Conservation (phyloP, 192 early-diverging fungal genomes). For the Helicostylum pulchrum region DNA sequence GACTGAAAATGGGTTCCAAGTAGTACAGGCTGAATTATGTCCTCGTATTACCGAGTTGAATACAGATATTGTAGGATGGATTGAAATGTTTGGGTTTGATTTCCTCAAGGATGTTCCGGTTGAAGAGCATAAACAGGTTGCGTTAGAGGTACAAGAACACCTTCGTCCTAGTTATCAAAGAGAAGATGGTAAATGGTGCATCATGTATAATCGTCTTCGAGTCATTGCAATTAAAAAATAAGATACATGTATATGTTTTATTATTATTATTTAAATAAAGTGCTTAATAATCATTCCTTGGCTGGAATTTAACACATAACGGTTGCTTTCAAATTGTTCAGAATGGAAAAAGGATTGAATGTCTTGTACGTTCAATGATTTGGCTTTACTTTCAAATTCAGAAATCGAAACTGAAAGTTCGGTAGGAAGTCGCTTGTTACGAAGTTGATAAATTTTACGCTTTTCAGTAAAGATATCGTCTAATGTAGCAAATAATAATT, state of each 20-base stretch:
- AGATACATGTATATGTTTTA: not conserved
- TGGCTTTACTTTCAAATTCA: conserved; percentile 56
- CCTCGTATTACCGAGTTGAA: conserved; percentile 54
- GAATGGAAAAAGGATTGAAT: conserved; percentile 58
- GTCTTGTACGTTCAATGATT: conserved; percentile 58
- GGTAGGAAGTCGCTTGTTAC: conserved; percentile 52
- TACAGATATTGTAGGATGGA: conserved; percentile 59
- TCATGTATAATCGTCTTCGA: conserved; percentile 34
- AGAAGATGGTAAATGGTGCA: conserved; percentile 33
- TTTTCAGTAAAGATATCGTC: conserved; percentile 73
- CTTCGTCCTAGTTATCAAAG: conserved; percentile 23
- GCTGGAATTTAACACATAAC: conserved; percentile 39
- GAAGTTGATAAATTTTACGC: conserved; percentile 68
- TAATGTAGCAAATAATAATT: conserved; percentile 75
- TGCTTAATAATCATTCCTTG: conserved; percentile 40
- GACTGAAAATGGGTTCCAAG: conserved; percentile 47
- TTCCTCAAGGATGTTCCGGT: conserved; percentile 49
- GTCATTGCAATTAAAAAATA: conserved; percentile 25
- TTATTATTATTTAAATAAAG: conserved; percentile 10
- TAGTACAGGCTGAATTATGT: conserved; percentile 42
- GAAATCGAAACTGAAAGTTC: conserved; percentile 58
- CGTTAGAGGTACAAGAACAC: conserved; percentile 29
- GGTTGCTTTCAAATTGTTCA: conserved; percentile 44
- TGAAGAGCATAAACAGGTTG: conserved; percentile 23
- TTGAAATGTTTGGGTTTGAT: conserved; percentile 64